Conservation (phyloP, 306 rosid genomes). For the Cicer yamashitae region DNA sequence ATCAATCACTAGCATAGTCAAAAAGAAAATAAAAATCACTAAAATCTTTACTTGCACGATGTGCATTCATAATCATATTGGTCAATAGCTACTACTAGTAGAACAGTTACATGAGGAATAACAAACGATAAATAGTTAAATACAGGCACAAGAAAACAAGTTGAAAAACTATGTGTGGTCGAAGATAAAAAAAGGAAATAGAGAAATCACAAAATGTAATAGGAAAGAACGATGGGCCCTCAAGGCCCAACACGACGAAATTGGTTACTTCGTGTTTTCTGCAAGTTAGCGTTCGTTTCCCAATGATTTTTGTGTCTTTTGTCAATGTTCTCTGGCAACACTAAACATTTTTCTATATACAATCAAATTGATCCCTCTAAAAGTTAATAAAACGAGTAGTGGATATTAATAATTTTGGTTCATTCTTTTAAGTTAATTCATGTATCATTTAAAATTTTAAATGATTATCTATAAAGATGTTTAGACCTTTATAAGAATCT, state of each 20-base stretch:
- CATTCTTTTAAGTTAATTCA: too few relatives aligned
- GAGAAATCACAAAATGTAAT: slow-evolving; percentile 2
- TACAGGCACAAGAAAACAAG: slow-evolving; percentile 26
- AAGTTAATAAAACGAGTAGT: too few relatives aligned
- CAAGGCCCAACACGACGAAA: slow-evolving; percentile 1
- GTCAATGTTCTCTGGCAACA: too few relatives aligned
- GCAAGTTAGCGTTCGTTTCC: not conserved
- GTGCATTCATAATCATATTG: not conserved
- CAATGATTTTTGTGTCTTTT: too few relatives aligned
- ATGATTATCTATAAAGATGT: too few relatives aligned
- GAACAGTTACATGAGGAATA: slow-evolving; percentile 7
- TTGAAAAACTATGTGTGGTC: not conserved
- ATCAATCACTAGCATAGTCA: slow-evolving; percentile 35
- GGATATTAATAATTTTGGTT: too few relatives aligned
- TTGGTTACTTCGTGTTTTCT: not conserved
- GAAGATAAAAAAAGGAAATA: not conserved
- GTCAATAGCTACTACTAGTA: not conserved
- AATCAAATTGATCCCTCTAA: too few relatives aligned
- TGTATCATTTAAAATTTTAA: too few relatives aligned
- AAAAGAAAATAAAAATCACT: slow-evolving; percentile 21
- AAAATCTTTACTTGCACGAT: slow-evolving; percentile 22
- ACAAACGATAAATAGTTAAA: not conserved
- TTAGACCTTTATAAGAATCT: too few relatives aligned
- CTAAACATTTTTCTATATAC: too few relatives aligned
- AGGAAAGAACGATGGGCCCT: slow-evolving; percentile 23